Evolutionary conservation across 352 stramenopile genomes (phyloP), one percentile per base, ranked within the genome.

Genomic region (Phytophthora hybrid): DNA sequence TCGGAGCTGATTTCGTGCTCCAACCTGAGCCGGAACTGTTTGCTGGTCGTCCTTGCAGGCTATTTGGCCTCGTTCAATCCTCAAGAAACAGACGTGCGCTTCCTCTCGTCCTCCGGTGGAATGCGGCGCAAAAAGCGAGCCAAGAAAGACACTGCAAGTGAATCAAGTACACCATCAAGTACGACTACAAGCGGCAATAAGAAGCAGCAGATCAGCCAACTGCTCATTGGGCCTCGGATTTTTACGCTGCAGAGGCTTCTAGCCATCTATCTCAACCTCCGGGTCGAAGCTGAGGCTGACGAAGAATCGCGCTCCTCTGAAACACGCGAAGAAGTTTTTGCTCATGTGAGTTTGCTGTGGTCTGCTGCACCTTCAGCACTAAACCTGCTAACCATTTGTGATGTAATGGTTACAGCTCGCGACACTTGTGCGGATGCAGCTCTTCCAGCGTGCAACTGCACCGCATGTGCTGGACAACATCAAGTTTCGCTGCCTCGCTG

Each of bases 21-120:
- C 11, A 87, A 90, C 46, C 67, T 94, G 58, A 92, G 80, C 39
- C 79, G 77, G 13, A 90, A 86, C 60, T 92, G 89, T 23, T 72
- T 94, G 55, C 69, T 94, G 44, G 76, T 96, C 47, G 77, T 96
- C 26, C 66, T 96, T 49, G 89, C 89, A 21, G 83, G 82, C 0
- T 94, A 90, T 62, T 53, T 96, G 41, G 84, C 89, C 18, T 94
- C 87, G 10, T 96, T 96, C 66, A 96, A 92, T 57, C 87, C 88
- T 5, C 84, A 96, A 59, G 86, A 93, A 64, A 85, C 77, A 1
- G 89, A 96, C 75, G 65, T 78, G 16, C 79, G 87, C 51, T 96
- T 93, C 41, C 78, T 96, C 11, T 92, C 89, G 54, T 91, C 83
- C 18, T 84, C 85, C 13, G 77, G 77, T 4, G 82, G 82, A 16